phyloP scores from a whole-genome alignment of 148 eudicot species.

The Rhododendron simsii region DNA sequence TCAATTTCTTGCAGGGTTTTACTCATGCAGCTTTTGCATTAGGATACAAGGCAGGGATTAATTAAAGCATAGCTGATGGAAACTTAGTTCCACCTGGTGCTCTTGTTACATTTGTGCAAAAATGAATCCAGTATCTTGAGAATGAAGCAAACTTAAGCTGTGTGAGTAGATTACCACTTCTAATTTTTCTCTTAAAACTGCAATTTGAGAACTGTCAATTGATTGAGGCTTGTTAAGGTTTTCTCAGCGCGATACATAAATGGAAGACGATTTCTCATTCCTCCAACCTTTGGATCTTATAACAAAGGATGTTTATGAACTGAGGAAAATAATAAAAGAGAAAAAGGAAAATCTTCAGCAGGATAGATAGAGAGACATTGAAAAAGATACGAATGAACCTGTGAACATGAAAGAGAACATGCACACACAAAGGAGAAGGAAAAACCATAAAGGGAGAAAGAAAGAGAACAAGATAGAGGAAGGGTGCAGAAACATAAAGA shows the following conservation, averaged over 20 bases:
- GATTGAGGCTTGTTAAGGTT: background rate
- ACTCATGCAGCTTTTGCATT: constrained; percentile 63
- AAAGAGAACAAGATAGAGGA: no score
- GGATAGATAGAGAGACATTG: no score
- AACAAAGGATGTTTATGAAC: no score
- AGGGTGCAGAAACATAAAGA: no score
- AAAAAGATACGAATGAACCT: no score
- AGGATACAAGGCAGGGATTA: constrained; percentile 64
- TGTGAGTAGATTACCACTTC: constrained; percentile 30
- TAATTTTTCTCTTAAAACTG: background rate
- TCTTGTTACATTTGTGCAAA: constrained; percentile 60
- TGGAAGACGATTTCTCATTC: no score
- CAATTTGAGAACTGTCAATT: constrained; percentile 4
- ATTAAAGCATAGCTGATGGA: constrained; percentile 51
- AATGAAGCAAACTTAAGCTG: constrained; percentile 54
- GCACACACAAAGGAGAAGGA: background rate
- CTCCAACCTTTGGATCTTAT: no score
- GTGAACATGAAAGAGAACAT: no score
- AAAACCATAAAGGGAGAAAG: no score
- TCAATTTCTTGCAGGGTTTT: constrained; percentile 38
- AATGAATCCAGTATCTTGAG: constrained; percentile 68
- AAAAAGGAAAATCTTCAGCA: no score
- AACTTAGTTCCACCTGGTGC: constrained; percentile 71
- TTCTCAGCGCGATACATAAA: no score
- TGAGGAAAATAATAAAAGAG: no score